A percentile compares a stretch with the other conserved stretches of the same genome.
These are phyloP conservation scores for Neostapfia colusana DNA, from an alignment of 176 grass and related monocot genomes.

Conservation along the genomic window DNA sequence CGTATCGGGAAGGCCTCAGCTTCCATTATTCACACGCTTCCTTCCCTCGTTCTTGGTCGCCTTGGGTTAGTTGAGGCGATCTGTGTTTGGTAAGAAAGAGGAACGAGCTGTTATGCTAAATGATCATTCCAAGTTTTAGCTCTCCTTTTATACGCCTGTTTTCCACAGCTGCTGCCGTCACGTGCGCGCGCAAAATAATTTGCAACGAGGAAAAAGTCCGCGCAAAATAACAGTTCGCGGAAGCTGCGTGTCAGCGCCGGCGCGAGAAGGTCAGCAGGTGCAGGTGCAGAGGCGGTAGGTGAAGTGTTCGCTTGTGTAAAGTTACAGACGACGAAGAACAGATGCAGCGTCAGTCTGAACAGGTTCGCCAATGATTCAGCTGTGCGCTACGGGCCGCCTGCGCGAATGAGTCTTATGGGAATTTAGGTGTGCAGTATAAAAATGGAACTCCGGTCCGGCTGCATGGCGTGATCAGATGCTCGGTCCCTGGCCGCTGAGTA, in stretches of 20 bases:
- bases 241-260: not conserved
- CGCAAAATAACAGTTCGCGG: not conserved
- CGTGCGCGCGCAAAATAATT: not conserved
- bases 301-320: conserved; percentile 14
- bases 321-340: not conserved
- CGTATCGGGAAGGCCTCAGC: conserved; percentile 57
- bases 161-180: conserved; percentile 25
- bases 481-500: not conserved
- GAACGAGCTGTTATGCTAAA: not conserved
- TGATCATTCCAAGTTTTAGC: not conserved
- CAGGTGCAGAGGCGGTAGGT: not conserved
- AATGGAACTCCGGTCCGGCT: not conserved
- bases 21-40: conserved; percentile 36
- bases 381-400: not conserved
- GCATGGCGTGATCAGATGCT: conserved; percentile 15
- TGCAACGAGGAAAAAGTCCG: not conserved
- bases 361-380: not conserved
- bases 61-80: not conserved
- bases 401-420: conserved; percentile 9
- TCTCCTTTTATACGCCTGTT: conserved; percentile 35
- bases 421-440: not conserved
- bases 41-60: not conserved
- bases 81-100: not conserved
- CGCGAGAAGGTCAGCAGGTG: not conserved
- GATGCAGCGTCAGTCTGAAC: conserved; percentile 6